A percentile compares a stretch with the other conserved stretches of the same genome.
Evolutionary conservation across 352 stramenopile genomes (phyloP).

Genomic region (Phytophthora cactorum): DNA sequence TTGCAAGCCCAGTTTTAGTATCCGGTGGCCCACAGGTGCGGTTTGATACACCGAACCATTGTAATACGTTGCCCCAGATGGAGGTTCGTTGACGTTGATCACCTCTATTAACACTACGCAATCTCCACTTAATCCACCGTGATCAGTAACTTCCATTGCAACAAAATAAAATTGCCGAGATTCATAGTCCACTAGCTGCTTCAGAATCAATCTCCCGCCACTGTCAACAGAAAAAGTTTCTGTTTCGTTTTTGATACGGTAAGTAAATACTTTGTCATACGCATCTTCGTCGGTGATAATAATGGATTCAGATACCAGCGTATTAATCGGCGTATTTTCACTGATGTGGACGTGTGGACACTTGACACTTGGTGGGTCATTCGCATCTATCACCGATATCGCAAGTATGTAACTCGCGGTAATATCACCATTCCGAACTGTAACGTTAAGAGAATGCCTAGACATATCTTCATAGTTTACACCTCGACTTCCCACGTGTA

Average conservation of each 20-base stretch:
- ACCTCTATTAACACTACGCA: constrained; percentile 49
- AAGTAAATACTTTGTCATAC: constrained; percentile 23
- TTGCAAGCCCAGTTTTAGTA: constrained; percentile 26
- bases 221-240: constrained; percentile 43
- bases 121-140: constrained; percentile 35
- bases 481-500: constrained; percentile 38
- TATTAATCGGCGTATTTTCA: constrained; percentile 29
- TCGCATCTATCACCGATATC: constrained; percentile 21
- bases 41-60: constrained; percentile 40
- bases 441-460: constrained; percentile 19
- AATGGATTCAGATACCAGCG: constrained; percentile 10
- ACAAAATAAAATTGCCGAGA: constrained; percentile 33
- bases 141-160: constrained; percentile 39
- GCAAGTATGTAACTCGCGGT: constrained; percentile 11
- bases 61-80: constrained; percentile 35
- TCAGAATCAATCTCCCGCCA: constrained; percentile 37
- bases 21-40: constrained; percentile 11
- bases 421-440: constrained; percentile 15
- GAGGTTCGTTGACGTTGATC: constrained; percentile 48
- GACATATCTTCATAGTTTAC: constrained; percentile 46
- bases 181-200: constrained; percentile 48
- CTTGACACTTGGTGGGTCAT: constrained; percentile 27
- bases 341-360: constrained; percentile 22
- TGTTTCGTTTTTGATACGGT: constrained; percentile 25
- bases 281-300: constrained; percentile 27